phyloP scores from a whole-genome alignment of 768 basidiomycete genomes.

The Phallus indusiatus region DNA sequence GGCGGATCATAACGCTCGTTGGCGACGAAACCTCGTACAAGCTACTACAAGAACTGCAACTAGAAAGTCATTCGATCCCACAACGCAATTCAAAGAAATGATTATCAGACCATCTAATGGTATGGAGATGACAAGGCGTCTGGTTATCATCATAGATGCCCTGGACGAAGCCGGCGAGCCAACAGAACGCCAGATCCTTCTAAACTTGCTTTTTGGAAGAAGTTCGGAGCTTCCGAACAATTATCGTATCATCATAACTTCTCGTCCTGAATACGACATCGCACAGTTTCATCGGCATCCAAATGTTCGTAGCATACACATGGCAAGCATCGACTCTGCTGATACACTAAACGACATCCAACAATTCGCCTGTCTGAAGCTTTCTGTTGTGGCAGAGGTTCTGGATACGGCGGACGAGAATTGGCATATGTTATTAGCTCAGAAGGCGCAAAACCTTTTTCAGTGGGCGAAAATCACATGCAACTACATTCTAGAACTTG shows the following conservation, averaged over 20 bases:
- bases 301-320: neutral
- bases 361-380: neutral
- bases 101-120: neutral
- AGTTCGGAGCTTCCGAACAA: neutral
- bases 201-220: neutral
- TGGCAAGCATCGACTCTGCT: neutral
- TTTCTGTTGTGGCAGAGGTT: neutral
- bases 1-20: neutral
- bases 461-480: neutral
- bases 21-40: too few species aligned
- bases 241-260: neutral
- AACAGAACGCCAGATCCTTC: neutral
- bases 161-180: conserved; percentile 17
- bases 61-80: neutral
- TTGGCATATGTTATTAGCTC: neutral
- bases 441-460: neutral
- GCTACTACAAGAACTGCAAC: neutral
- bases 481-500: too few species aligned
- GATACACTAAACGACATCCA: neutral
- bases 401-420: neutral
- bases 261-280: conserved; percentile 1
- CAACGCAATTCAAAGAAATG: neutral
- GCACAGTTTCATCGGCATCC: neutral
- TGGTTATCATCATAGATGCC: conserved; percentile 27
- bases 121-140: conserved; percentile 14